A percentile compares a stretch with the other conserved stretches of the same genome.
phyloP scores from a whole-genome alignment of 495 filamentous ascomycete species.

The Penicillium salamii region DNA sequence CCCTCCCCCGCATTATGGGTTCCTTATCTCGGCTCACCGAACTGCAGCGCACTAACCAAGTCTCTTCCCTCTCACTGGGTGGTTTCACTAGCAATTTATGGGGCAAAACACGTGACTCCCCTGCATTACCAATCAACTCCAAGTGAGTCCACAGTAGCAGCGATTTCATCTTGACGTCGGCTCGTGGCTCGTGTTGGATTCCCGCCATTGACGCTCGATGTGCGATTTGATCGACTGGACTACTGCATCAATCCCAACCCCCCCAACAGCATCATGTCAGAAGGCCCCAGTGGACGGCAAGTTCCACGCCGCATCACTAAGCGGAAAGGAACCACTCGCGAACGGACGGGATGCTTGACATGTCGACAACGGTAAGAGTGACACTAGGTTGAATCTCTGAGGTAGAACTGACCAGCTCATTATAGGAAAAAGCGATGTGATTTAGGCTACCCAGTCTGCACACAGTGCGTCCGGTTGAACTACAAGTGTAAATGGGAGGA shows the following conservation, averaged over 20 bases:
- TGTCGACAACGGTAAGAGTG: slow-evolving; percentile 11
- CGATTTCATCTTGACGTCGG: neutral
- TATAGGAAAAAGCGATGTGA: slow-evolving; percentile 14
- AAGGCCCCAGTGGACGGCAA: neutral
- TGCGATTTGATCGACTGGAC: neutral
- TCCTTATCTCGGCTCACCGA: too few relatives aligned
- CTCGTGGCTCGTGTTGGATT: neutral
- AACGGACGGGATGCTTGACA: slow-evolving; percentile 14
- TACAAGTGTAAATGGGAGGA: slow-evolving; percentile 16
- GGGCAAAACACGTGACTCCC: too few relatives aligned
- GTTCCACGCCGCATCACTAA: slow-evolving; percentile 8
- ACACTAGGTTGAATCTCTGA: too few relatives aligned
- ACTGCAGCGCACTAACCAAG: too few relatives aligned
- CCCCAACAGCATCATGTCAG: slow-evolving; percentile 1
- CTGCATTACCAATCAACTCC: too few relatives aligned
- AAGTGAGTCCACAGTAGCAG: too few relatives aligned
- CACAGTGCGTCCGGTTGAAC: slow-evolving; percentile 12
- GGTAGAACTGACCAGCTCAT: neutral
- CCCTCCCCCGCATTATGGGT: neutral
- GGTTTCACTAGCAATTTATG: too few relatives aligned
- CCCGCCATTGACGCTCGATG: neutral
- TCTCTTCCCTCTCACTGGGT: too few relatives aligned
- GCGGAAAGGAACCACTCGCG: slow-evolving; percentile 13
- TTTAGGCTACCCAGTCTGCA: slow-evolving; percentile 13
- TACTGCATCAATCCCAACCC: neutral